phyloP scores from a whole-genome alignment of 192 early-diverging fungal genomes.

The Backusella circina region DNA sequence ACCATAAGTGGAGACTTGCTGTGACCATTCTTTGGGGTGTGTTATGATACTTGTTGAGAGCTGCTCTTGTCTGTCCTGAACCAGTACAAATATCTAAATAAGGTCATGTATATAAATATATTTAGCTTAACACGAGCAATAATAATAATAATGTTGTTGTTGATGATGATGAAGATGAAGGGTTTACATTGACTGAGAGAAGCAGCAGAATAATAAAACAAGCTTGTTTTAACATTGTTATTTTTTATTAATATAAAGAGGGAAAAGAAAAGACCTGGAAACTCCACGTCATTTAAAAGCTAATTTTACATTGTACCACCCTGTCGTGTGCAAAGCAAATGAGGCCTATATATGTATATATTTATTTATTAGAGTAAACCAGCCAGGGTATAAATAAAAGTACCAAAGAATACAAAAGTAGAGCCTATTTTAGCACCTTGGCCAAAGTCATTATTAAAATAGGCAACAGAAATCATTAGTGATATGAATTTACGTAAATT shows the following conservation, averaged over 20 bases:
- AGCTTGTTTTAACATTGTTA: background rate
- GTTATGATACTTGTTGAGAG: background rate
- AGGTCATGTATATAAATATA: background rate
- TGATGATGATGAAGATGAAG: background rate
- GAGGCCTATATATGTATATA: background rate
- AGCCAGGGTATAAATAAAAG: slow-evolving; percentile 57
- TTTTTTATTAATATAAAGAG: background rate
- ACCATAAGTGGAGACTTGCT: background rate
- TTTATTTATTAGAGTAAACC: slow-evolving; percentile 3
- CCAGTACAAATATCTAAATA: background rate
- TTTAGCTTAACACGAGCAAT: background rate
- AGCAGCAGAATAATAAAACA: background rate
- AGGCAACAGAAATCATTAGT: slow-evolving; percentile 70
- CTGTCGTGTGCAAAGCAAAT: background rate
- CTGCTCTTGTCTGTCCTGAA: background rate
- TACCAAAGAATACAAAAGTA: slow-evolving; percentile 74
- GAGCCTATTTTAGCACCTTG: slow-evolving; percentile 61
- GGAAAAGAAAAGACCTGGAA: background rate
- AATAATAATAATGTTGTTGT: background rate
- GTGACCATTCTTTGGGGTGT: background rate
- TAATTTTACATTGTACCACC: background rate
- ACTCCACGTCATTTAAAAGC: background rate
- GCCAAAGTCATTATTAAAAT: slow-evolving; percentile 77
- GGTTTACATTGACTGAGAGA: background rate
- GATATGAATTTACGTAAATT: slow-evolving; percentile 84